Evolutionary conservation across 1,139 yeast genomes (phyloP), one percentile per base, ranked within the genome.

Genomic region (Yamadazyma kanchanaburiensis): DNA sequence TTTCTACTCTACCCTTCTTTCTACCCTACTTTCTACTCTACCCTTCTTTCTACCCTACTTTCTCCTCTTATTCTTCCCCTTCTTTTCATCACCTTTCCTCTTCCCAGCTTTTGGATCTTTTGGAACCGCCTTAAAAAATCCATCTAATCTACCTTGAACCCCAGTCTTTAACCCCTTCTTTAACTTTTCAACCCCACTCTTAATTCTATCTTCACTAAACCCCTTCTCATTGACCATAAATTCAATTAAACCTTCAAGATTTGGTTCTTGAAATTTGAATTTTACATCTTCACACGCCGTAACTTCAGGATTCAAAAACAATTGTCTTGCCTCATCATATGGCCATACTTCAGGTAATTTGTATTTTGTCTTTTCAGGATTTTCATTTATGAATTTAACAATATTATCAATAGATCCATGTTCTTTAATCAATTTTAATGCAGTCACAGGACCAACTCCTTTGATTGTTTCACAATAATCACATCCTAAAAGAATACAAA

Each of bases 301-400:
- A 3, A 88, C 86, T 21, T 91, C 97, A 0, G 98, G 97, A 13
- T 77, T 61, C 48, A 80, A 55, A 51, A 91, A 89, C 27, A 94
- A 61, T 40, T 83, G 77, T 45, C 97, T 74, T 3, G 96, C 98
- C 46, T 84, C 95, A 35, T 75, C 77, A 50, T 70, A 89, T 3
- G 96, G 96, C 97, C 97, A 91, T 44, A 86, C 80, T 48, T 88
- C 96, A 1, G 98, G 98, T 11, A 91, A 74, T 48, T 79, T 82
- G 55, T 79, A 81, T 52, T 88, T 88, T 13, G 77, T 67, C 34
- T 70, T 69, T 12, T 77, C 80, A 1, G 82, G 81, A 35, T 77
- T 72, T 30, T 64, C 65, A 24, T 72, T 61, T 24, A 88, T 75
- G 43, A 63, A 67, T 43, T 80, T 80, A 21, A 89, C 74, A 26